phyloP scores from a whole-genome alignment of 805 yeast species.

The Sungouiella blattae region DNA sequence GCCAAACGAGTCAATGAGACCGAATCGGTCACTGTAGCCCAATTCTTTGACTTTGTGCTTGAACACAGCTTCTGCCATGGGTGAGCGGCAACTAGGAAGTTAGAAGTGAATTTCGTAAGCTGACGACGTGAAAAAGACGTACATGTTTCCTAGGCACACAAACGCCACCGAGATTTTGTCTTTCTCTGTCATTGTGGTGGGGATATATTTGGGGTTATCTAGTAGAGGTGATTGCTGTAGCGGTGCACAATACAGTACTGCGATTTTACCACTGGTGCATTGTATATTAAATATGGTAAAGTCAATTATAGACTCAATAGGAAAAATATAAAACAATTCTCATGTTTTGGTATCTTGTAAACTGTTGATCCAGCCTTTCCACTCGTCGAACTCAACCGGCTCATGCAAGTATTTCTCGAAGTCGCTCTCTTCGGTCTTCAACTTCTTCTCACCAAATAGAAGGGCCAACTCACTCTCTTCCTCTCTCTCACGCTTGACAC shows the following conservation, averaged over 20 bases:
- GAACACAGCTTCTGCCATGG: conserved; percentile 97
- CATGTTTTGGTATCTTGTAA: conserved; percentile 4
- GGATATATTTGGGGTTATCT: too few species aligned
- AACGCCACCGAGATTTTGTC: conserved; percentile 66
- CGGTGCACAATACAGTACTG: background rate
- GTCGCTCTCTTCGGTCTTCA: conserved; percentile 19
- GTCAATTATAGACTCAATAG: too few species aligned
- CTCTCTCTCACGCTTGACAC: conserved; percentile 15
- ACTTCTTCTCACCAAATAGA: conserved; percentile 36
- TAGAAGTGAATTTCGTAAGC: conserved; percentile 10
- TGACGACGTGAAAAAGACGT: conserved; percentile 29
- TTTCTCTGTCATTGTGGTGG: conserved; percentile 13
- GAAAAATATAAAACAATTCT: too few species aligned
- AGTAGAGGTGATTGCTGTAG: background rate
- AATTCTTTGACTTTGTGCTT: conserved; percentile 54
- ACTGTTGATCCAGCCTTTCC: conserved; percentile 22
- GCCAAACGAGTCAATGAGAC: conserved; percentile 79
- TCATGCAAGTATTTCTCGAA: conserved; percentile 20
- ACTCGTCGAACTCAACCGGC: conserved; percentile 33
- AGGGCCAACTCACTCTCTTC: conserved; percentile 32
- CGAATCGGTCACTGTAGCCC: conserved; percentile 44
- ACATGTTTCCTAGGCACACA: conserved; percentile 88
- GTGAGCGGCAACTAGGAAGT: conserved; percentile 74
- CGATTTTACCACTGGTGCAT: too few species aligned
- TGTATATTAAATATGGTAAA: too few species aligned